Evolutionary conservation across 1,284 basidiomycete species (phyloP).

Genomic region (Ceratobasidium sp.): DNA sequence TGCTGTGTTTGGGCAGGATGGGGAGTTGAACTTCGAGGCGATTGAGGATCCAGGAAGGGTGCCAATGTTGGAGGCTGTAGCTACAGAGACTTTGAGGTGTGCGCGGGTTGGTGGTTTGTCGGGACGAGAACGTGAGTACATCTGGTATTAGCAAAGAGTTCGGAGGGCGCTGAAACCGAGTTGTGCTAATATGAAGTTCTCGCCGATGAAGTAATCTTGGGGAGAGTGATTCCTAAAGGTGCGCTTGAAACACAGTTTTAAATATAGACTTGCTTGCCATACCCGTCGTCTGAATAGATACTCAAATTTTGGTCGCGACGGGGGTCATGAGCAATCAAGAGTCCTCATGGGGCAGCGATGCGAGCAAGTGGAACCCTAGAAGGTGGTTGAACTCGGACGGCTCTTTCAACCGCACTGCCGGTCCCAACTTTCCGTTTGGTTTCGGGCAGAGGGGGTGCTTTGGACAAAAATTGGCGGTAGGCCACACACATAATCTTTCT

Average conservation of each 20-base stretch:
- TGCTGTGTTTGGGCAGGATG: background rate
- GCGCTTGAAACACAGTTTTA: no score
- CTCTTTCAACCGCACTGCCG: conserved; percentile 48
- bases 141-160: background rate
- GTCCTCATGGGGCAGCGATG: conserved; percentile 14
- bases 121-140: conserved; percentile 1
- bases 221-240: conserved; percentile 24
- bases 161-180: no score
- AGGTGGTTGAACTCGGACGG: conserved; percentile 51
- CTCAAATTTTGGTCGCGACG: background rate
- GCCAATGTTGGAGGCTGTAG: conserved; percentile 21
- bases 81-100: conserved; percentile 5
- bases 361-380: conserved; percentile 45
- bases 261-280: no score
- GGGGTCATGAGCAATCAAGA: background rate
- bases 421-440: conserved; percentile 50
- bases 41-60: conserved; percentile 6
- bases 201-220: conserved; percentile 11
- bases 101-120: background rate
- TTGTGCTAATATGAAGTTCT: background rate
- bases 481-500: conserved; percentile 24
- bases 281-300: conserved; percentile 6
- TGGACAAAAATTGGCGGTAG: conserved; percentile 51
- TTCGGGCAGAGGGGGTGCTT: conserved; percentile 52
- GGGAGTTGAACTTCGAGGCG: background rate